Percentiles rank a stretch among this genome's conserved stretches.
phyloP scores from a whole-genome alignment of 495 filamentous ascomycete genomes.

The Daldinia vernicosa region DNA sequence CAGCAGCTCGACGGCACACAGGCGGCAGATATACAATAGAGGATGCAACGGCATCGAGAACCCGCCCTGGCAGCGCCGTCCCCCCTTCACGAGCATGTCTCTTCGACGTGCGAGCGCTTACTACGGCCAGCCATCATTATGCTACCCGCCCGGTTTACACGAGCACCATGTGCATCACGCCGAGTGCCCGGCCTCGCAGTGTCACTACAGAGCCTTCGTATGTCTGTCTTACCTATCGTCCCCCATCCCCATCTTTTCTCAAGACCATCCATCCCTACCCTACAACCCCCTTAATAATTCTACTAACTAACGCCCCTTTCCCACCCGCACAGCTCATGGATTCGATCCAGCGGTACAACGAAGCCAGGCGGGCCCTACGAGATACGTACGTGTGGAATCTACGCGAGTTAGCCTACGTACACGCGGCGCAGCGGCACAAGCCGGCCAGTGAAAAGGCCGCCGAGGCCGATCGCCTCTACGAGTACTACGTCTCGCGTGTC shows the following conservation, averaged over 20 bases:
- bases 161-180: constrained; percentile 24
- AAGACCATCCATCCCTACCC: no score
- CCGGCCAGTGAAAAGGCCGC: constrained; percentile 22
- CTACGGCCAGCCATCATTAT: constrained; percentile 23
- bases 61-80: constrained; percentile 22
- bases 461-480: constrained; percentile 40
- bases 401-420: constrained; percentile 32
- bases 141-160: constrained; percentile 24
- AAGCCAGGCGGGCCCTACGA: constrained; percentile 23
- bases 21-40: constrained; percentile 8
- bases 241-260: not conserved
- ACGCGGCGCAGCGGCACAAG: constrained; percentile 28
- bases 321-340: constrained; percentile 26
- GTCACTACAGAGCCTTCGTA: constrained; percentile 43
- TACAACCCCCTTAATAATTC: not conserved
- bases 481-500: constrained; percentile 45
- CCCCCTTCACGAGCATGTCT: constrained; percentile 17
- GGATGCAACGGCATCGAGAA: constrained; percentile 9
- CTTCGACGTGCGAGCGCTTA: constrained; percentile 15
- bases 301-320: not conserved
- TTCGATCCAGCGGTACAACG: constrained; percentile 42
- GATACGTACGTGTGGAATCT: constrained; percentile 44
- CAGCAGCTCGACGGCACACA: constrained; percentile 16
- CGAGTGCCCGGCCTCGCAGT: constrained; percentile 28
- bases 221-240: no score